phyloP scores from a whole-genome alignment of 768 basidiomycete species.

The Goffeauzyma gilvescens region DNA sequence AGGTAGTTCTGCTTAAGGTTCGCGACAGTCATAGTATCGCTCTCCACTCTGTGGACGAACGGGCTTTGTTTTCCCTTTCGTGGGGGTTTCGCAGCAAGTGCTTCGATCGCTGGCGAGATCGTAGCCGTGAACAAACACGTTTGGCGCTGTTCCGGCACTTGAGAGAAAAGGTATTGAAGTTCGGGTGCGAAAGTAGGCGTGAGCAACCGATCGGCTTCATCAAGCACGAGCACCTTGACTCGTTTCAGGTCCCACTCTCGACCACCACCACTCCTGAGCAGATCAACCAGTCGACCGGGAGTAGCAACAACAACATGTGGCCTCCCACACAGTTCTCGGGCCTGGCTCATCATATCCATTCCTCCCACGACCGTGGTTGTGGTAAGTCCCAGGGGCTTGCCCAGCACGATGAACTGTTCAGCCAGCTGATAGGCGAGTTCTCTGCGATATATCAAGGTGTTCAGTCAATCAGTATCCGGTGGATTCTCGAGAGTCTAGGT shows the following conservation, averaged over 20 bases:
- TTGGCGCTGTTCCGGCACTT: constrained; percentile 69
- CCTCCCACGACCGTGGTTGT: constrained; percentile 87
- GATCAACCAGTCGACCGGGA: constrained; percentile 83
- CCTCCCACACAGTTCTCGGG: constrained; percentile 59
- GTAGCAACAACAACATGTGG: constrained; percentile 93
- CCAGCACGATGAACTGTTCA: constrained; percentile 85
- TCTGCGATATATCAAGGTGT: constrained; percentile 35
- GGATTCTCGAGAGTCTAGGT: background rate
- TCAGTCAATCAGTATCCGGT: background rate
- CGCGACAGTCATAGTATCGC: constrained; percentile 63
- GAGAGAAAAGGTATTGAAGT: constrained; percentile 52
- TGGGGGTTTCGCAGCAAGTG: constrained; percentile 51
- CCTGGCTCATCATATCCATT: constrained; percentile 95
- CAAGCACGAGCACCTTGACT: constrained; percentile 73
- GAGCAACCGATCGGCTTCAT: constrained; percentile 87
- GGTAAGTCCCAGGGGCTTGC: constrained; percentile 56
- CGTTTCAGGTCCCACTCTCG: constrained; percentile 68
- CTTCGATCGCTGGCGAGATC: constrained; percentile 65
- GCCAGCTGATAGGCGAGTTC: constrained; percentile 94
- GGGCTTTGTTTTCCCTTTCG: constrained; percentile 66
- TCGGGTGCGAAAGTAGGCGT: constrained; percentile 78
- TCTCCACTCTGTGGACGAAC: constrained; percentile 62
- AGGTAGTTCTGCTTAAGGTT: constrained; percentile 75
- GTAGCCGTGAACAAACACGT: constrained; percentile 96
- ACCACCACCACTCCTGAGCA: constrained; percentile 50